These are phyloP conservation scores for Debaryomyces tyrocola DNA, from an alignment of 805 yeast genomes.

Conservation along the genomic window DNA sequence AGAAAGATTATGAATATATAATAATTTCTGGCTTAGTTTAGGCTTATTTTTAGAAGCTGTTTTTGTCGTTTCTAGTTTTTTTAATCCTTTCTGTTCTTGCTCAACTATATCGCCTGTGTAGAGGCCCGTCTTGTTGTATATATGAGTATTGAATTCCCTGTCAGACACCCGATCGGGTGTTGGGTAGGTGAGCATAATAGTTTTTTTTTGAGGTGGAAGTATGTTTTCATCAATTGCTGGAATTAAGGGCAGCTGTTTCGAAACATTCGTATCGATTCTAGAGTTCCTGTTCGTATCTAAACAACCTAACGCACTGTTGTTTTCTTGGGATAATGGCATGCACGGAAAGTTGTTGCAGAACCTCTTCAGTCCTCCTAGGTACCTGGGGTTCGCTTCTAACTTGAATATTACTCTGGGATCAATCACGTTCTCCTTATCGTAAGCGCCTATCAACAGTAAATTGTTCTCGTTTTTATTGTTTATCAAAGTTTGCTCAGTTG, in stretches of 20 bases:
- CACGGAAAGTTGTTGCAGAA: background rate
- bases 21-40: slow-evolving; percentile 3
- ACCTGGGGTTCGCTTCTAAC: background rate
- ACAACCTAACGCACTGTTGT: background rate
- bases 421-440: slow-evolving; percentile 1
- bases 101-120: too few relatives aligned
- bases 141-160: too few relatives aligned
- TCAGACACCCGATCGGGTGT: too few relatives aligned
- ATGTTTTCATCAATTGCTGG: background rate
- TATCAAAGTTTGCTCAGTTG: background rate
- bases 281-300: background rate
- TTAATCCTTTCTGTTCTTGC: too few relatives aligned
- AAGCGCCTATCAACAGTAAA: background rate
- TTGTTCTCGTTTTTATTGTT: background rate
- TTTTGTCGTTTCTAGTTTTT: background rate
- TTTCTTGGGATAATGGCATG: background rate
- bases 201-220: too few relatives aligned
- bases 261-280: background rate
- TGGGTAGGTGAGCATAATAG: too few relatives aligned
- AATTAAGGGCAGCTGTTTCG: background rate
- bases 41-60: background rate
- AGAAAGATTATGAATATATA: slow-evolving; percentile 7
- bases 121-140: too few relatives aligned
- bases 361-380: background rate
- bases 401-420: background rate